Evolutionary conservation across 2,329 filamentous ascomycete genomes (phyloP), one percentile per base, ranked within the genome.

Genomic region (Scopulariopsis brevicaulis): DNA sequence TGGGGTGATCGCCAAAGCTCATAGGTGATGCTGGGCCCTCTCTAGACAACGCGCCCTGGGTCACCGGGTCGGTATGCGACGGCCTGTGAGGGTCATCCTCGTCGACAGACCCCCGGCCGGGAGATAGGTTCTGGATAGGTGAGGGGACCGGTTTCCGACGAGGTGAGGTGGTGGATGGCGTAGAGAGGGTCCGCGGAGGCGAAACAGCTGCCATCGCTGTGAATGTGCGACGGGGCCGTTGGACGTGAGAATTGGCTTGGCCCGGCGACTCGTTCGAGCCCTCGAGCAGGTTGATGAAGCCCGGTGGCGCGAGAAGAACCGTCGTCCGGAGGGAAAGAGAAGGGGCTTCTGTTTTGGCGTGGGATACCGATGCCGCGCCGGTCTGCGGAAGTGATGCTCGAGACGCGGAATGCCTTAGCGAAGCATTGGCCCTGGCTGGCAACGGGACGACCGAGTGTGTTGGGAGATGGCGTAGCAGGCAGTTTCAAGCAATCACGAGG

Each of bases 1-100:
- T 78, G 25, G 73, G 69, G 55, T 78, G 77, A 58, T 80, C 76
- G 64, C 79, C 81, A 20, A 58, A 37, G 18, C 51, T 46, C n/a
- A 58, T 51, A 15, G 56, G 56, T n/a, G 56, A 58, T n/a, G 25
- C 22, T 7, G 56, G 51, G 40, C 51, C 37, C 28, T 37, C 56
- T 34, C 56, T 50, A 46, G 24, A 54, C 15, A 54, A n/a, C 18
- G 56, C 51, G 24, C 51, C 51, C 18, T 50, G 20, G 11, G 51
- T 3, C 20, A 48, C 24, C 35, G 56, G 56, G 25, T 35, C 51
- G 22, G 28, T 28, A 14, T 51, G 56, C 18, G 54, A 51, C 6
- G 56, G 51, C 15, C 54, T 58, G n/a, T 54, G 51, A 18, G 34
- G 11, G 11, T 11, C 22, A 54, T 54, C 50, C 24, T 58, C 56